Evolutionary conservation across 306 rosid species (phyloP).

Genomic region (Castanopsis chinensis): DNA sequence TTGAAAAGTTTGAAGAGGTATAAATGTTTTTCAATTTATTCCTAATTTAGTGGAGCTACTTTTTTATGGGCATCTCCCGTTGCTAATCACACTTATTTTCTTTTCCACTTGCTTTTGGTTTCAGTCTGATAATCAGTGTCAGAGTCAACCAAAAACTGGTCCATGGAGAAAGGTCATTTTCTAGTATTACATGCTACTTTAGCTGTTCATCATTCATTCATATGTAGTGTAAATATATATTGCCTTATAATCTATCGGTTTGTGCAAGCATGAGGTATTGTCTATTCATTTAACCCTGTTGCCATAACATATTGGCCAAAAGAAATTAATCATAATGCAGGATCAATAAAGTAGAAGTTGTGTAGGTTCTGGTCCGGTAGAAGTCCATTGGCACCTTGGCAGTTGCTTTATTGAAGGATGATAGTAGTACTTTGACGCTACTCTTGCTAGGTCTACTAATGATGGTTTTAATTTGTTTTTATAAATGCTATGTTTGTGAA

Average conservation of each 20-base stretch:
- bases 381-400: background rate
- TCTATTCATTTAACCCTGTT: background rate
- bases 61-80: slow-evolving; percentile 9
- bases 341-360: background rate
- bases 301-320: background rate
- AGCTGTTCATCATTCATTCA: background rate
- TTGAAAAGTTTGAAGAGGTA: slow-evolving; percentile 98
- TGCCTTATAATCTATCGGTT: background rate
- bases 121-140: slow-evolving; percentile 65
- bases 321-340: background rate
- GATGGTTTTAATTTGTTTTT: background rate
- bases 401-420: background rate
- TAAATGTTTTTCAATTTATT: slow-evolving; percentile 19
- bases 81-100: slow-evolving; percentile 23
- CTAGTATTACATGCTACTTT: background rate
- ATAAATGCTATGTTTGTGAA: background rate
- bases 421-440: background rate
- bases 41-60: slow-evolving; percentile 15
- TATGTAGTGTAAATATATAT: background rate
- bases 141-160: slow-evolving; percentile 66
- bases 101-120: slow-evolving; percentile 21
- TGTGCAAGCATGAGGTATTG: background rate
- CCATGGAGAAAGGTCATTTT: slow-evolving; percentile 93
- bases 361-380: background rate
- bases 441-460: background rate